Conservation (phyloP, 768 basidiomycete species). For the Suillus discolor region DNA sequence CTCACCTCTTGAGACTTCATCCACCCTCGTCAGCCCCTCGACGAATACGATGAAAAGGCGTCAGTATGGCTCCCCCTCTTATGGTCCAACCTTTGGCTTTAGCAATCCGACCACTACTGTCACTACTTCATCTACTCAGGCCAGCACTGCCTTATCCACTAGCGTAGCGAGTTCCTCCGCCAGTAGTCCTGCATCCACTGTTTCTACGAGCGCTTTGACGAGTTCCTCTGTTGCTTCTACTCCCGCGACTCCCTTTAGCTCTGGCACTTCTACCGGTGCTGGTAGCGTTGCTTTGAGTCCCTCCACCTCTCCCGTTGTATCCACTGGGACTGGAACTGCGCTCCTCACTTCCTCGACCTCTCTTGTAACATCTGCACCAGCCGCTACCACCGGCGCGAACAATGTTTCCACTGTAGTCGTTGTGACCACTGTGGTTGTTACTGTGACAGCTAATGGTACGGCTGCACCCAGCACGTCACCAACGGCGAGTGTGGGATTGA, state of each 20-base stretch:
- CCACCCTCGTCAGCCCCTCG: not conserved
- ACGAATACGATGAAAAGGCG: constrained; percentile 10
- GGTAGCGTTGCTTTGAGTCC: too few relatives aligned
- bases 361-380: constrained; percentile 4
- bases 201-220: not conserved
- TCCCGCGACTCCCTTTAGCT: not conserved
- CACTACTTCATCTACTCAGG: constrained; percentile 1
- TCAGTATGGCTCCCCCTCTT: constrained; percentile 8
- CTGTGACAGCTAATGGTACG: constrained; percentile 7
- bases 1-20: not conserved
- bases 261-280: not conserved
- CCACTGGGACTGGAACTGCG: not conserved
- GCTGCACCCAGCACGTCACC: not conserved
- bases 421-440: constrained; percentile 13
- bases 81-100: constrained; percentile 13
- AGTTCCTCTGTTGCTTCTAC: not conserved
- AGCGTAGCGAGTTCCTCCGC: not conserved
- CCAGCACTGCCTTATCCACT: not conserved
- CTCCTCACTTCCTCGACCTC: constrained; percentile 1
- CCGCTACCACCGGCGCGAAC: constrained; percentile 6
- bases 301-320: not conserved
- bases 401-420: constrained; percentile 11
- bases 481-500: not conserved
- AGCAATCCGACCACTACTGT: constrained; percentile 12
- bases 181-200: not conserved